These are phyloP conservation scores for Emmonsia crescens DNA, from an alignment of 2,329 filamentous ascomycete species.

Conservation along the genomic window DNA sequence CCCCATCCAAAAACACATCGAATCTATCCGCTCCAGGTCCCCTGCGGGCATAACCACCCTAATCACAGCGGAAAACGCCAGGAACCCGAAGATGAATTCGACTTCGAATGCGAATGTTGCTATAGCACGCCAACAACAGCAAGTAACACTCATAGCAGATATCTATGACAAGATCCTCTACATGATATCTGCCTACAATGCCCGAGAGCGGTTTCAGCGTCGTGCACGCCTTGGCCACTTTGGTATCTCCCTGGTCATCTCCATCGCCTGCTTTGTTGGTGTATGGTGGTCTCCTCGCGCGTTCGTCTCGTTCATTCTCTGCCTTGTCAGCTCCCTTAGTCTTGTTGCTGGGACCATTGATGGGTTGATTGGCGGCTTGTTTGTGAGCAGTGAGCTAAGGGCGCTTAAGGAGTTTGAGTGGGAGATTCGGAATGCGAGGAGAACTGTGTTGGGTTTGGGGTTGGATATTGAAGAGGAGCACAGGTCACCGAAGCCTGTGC, in stretches of 20 bases:
- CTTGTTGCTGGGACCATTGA: constrained; percentile 69
- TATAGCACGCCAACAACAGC: neutral
- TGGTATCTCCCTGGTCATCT: constrained; percentile 52
- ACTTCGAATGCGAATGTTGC: neutral
- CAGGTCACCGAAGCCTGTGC: constrained; percentile 1
- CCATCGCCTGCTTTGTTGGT: constrained; percentile 64
- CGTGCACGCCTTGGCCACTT: constrained; percentile 66
- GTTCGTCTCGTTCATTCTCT: constrained; percentile 68
- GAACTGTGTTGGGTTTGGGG: constrained; percentile 13
- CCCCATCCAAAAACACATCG: constrained; percentile 13
- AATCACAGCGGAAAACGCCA: neutral
- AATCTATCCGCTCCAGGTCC: constrained; percentile 2
- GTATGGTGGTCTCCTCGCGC: constrained; percentile 76
- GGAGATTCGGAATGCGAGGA: constrained; percentile 65
- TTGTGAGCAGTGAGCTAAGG: constrained; percentile 73
- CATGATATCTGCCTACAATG: constrained; percentile 57
- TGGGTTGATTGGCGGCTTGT: constrained; percentile 75
- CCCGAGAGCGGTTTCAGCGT: constrained; percentile 61
- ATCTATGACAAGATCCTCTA: constrained; percentile 63
- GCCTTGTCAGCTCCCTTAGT: constrained; percentile 67
- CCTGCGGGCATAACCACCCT: neutral
- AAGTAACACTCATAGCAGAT: constrained; percentile 14
- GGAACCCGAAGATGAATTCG: neutral
- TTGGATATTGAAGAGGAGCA: constrained; percentile 15
- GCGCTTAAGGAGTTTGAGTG: constrained; percentile 85